phyloP scores from a whole-genome alignment of 768 basidiomycete genomes.

The Leccinum aurantiacum region DNA sequence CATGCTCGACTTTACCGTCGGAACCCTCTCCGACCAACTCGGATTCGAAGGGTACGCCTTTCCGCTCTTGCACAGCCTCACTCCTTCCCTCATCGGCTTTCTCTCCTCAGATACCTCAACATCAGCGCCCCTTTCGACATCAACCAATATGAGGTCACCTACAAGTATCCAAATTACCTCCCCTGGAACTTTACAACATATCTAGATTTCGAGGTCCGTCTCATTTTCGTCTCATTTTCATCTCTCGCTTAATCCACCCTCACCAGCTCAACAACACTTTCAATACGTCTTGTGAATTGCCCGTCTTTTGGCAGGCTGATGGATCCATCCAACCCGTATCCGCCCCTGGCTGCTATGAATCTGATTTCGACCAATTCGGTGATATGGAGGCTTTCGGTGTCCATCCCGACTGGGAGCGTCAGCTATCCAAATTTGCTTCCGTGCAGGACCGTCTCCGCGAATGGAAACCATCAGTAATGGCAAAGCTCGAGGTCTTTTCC shows the following conservation, averaged over 20 bases:
- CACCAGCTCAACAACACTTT: constrained; percentile 62
- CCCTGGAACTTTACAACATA: constrained; percentile 90
- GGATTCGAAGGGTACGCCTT: constrained; percentile 74
- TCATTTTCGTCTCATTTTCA: not conserved
- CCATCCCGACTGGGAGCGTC: constrained; percentile 91
- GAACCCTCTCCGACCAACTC: constrained; percentile 86
- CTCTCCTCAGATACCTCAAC: constrained; percentile 58
- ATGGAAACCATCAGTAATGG: constrained; percentile 81
- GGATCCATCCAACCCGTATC: constrained; percentile 55
- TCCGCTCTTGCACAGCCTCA: constrained; percentile 4
- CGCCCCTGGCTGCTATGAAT: constrained; percentile 68
- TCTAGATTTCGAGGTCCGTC: constrained; percentile 70
- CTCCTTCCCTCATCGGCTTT: constrained; percentile 13
- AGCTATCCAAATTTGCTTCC: constrained; percentile 92
- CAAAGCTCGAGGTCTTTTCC: constrained; percentile 72
- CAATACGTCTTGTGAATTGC: constrained; percentile 73
- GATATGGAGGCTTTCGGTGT: constrained; percentile 99
- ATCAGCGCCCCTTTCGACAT: constrained; percentile 75
- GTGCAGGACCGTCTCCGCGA: constrained; percentile 95
- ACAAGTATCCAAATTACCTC: constrained; percentile 71
- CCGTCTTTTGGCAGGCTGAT: constrained; percentile 78
- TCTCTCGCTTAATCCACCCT: not conserved
- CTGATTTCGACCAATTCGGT: constrained; percentile 93
- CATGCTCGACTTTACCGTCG: constrained; percentile 92
- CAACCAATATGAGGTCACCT: constrained; percentile 68